Conservation (phyloP, 1,139 yeast genomes). For the Lodderomyces oxycetoniae region DNA sequence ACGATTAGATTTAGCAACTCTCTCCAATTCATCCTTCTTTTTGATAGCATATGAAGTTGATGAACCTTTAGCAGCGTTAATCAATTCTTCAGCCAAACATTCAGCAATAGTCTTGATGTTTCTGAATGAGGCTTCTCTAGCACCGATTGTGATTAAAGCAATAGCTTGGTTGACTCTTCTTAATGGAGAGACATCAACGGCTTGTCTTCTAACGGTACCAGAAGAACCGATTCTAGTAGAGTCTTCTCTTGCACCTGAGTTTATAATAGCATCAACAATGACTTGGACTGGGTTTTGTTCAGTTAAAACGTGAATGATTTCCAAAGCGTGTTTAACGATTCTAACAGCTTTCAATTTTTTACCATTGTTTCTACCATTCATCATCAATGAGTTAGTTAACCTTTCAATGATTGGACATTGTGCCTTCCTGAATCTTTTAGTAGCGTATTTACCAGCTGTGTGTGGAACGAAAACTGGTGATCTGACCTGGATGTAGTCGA, state of each 20-base stretch:
- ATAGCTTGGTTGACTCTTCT: slow-evolving; percentile 99
- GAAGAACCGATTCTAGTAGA: slow-evolving; percentile 99
- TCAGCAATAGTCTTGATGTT: slow-evolving; percentile 99
- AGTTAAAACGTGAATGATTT: slow-evolving; percentile 94
- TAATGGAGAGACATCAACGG: slow-evolving; percentile 99
- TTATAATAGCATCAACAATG: slow-evolving; percentile 97
- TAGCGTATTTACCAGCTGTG: slow-evolving; percentile 99
- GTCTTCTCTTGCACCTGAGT: slow-evolving; percentile 99
- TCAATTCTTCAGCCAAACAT: slow-evolving; percentile 99
- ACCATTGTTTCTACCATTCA: slow-evolving; percentile 99
- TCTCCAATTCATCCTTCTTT: slow-evolving; percentile 99
- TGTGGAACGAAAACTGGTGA: slow-evolving; percentile 97
- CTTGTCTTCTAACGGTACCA: slow-evolving; percentile 99
- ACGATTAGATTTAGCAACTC: slow-evolving; percentile 99
- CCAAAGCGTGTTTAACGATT: slow-evolving; percentile 98
- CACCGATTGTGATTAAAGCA: slow-evolving; percentile 97
- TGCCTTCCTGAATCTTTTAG: slow-evolving; percentile 99
- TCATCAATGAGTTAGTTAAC: slow-evolving; percentile 99
- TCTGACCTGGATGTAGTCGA: slow-evolving; percentile 97
- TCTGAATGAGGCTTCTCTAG: slow-evolving; percentile 99
- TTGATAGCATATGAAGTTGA: slow-evolving; percentile 99
- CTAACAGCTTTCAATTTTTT: slow-evolving; percentile 99
- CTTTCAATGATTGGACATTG: slow-evolving; percentile 99
- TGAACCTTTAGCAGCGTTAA: slow-evolving; percentile 99
- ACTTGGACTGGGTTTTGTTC: slow-evolving; percentile 99